Evolutionary conservation across 1,284 basidiomycete species (phyloP).

Genomic region (Ceratobasidium sp.): DNA sequence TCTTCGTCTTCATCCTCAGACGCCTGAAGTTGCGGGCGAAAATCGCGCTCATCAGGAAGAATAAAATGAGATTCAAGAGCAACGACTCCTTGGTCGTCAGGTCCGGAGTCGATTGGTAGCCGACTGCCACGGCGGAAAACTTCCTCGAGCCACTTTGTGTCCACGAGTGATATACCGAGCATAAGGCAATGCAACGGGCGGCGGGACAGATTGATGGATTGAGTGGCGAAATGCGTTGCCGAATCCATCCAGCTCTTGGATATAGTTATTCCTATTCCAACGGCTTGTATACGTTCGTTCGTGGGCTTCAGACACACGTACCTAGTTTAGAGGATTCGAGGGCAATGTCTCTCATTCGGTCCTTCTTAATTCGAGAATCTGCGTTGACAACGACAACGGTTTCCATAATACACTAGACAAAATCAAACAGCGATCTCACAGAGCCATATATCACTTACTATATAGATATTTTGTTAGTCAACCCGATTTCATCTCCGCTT

Average conservation of each 20-base stretch:
- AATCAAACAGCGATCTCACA: background rate
- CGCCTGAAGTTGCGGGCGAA: constrained; percentile 1
- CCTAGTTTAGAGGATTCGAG: constrained; percentile 14
- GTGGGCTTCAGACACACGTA: background rate
- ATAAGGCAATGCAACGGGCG: constrained; percentile 30
- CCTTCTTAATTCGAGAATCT: constrained; percentile 31
- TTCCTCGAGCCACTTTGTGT: constrained; percentile 31
- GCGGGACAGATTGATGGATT: constrained; percentile 33
- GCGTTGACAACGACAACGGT: constrained; percentile 21
- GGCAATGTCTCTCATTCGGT: constrained; percentile 31
- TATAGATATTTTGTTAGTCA: constrained; percentile 34
- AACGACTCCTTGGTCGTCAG: constrained; percentile 24
- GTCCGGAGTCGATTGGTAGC: constrained; percentile 18
- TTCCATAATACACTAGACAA: constrained; percentile 20
- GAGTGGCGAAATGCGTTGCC: constrained; percentile 24
- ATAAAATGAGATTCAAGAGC: constrained; percentile 28
- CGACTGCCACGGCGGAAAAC: constrained; percentile 31
- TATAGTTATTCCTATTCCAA: constrained; percentile 11
- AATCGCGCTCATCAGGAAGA: constrained; percentile 17
- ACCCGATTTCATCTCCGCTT: constrained; percentile 12
- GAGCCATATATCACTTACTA: constrained; percentile 7
- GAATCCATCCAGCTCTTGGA: constrained; percentile 31
- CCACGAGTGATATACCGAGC: constrained; percentile 30
- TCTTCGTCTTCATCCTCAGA: constrained; percentile 35
- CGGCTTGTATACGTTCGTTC: background rate